A percentile compares a stretch with the other conserved stretches of the same genome.
These are phyloP conservation scores for Globisporangium splendens DNA, from an alignment of 352 stramenopile genomes.

Conservation along the genomic window DNA sequence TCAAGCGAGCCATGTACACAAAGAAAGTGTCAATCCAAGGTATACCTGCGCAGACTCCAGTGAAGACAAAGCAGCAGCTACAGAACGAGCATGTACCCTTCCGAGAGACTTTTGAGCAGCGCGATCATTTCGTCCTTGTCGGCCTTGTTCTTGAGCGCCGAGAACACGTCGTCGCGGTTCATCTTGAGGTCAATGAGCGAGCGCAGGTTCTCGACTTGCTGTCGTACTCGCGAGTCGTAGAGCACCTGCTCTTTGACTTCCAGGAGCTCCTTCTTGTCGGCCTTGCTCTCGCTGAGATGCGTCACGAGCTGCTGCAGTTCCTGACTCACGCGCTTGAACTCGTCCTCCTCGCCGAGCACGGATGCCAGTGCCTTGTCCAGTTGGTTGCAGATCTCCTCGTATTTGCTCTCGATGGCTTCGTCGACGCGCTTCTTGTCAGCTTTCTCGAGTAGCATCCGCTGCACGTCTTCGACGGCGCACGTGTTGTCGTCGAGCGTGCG, in stretches of 20 bases:
- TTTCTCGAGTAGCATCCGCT: conserved; percentile 74
- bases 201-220: conserved; percentile 83
- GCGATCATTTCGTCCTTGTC: conserved; percentile 85
- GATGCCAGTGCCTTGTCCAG: conserved; percentile 84
- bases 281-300: conserved; percentile 75
- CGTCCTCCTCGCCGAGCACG: conserved; percentile 84
- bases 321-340: conserved; percentile 84
- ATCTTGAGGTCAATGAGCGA: conserved; percentile 89
- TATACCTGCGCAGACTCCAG: background rate
- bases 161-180: conserved; percentile 85
- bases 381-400: conserved; percentile 91
- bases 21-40: background rate
- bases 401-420: conserved; percentile 88
- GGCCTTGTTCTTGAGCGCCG: conserved; percentile 78
- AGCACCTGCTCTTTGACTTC: conserved; percentile 86
- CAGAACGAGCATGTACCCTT: conserved; percentile 20
- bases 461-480: conserved; percentile 79
- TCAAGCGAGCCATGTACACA: background rate
- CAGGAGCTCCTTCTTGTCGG: conserved; percentile 81
- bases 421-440: conserved; percentile 81
- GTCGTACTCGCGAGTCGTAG: conserved; percentile 81
- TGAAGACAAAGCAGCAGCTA: background rate
- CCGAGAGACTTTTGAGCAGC: conserved; percentile 75
- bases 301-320: conserved; percentile 83
- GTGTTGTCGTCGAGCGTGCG: conserved; percentile 83